Evolutionary conservation across 2,329 filamentous ascomycete species (phyloP).

Genomic region (Phialophora chinensis): DNA sequence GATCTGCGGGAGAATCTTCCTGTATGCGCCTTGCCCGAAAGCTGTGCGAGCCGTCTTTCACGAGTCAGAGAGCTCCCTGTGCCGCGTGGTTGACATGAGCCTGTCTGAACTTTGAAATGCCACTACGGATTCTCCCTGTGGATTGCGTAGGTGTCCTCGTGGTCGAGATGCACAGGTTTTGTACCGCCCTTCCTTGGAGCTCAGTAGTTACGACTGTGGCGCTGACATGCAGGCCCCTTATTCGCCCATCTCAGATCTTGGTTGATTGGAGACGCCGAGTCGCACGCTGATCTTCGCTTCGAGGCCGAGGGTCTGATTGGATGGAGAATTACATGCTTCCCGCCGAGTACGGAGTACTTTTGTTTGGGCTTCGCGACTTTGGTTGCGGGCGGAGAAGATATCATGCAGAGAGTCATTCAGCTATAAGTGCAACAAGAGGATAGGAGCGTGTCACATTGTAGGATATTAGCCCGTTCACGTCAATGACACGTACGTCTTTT

Average conservation of each 20-base stretch:
- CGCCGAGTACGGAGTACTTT: background rate
- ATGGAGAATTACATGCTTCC: background rate
- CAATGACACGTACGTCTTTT: background rate
- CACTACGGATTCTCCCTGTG: background rate
- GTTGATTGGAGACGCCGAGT: slow-evolving; percentile 2
- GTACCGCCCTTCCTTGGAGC: slow-evolving; percentile 2
- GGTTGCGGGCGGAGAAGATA: background rate
- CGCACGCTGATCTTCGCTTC: slow-evolving; percentile 7
- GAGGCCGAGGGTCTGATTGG: slow-evolving; percentile 8
- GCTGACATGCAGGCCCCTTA: slow-evolving; percentile 3
- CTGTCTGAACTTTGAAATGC: background rate
- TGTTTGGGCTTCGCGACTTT: too few relatives aligned
- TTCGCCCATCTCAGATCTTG: slow-evolving; percentile 8
- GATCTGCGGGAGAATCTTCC: background rate
- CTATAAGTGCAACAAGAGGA: too few relatives aligned
- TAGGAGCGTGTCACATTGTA: too few relatives aligned
- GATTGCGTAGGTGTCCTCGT: background rate
- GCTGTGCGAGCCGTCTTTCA: background rate
- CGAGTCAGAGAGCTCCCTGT: background rate
- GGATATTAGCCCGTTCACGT: background rate
- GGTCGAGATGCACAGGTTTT: slow-evolving; percentile 4
- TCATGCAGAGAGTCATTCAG: too few relatives aligned
- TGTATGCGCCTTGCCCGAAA: background rate
- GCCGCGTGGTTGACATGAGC: background rate
- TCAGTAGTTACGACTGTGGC: slow-evolving; percentile 18